These are phyloP conservation scores for Xerocomellus amylosporus DNA, from an alignment of 768 basidiomycete species.

Conservation along the genomic window DNA sequence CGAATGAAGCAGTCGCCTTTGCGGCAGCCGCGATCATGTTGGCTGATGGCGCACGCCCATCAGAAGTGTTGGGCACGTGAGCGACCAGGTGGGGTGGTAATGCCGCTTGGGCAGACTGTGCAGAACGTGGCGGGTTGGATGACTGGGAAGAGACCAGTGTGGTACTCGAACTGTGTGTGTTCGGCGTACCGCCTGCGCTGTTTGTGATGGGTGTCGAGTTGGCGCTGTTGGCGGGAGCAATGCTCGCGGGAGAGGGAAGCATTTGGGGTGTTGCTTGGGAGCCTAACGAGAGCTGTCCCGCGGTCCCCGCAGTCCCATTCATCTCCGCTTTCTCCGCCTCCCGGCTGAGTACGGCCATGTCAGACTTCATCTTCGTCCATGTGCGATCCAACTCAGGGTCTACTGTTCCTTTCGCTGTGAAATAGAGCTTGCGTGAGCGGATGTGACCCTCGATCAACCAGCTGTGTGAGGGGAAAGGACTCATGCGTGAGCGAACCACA, in stretches of 20 bases:
- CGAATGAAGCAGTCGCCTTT: conserved; percentile 30
- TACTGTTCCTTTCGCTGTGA: conserved; percentile 33
- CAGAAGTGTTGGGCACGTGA: conserved; percentile 29
- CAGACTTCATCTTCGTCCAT: conserved; percentile 34
- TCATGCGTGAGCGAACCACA: conserved; percentile 27
- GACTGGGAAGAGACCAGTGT: conserved; percentile 26
- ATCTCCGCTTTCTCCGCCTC: conserved; percentile 38
- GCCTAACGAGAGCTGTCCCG: conserved; percentile 25
- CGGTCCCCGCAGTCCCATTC: conserved; percentile 26
- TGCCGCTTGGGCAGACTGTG: conserved; percentile 34
- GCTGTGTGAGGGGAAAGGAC: conserved; percentile 39
- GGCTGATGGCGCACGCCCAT: conserved; percentile 28
- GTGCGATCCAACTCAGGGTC: conserved; percentile 36
- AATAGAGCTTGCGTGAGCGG: conserved; percentile 49
- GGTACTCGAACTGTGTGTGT: conserved; percentile 30
- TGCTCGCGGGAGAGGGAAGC: conserved; percentile 78
- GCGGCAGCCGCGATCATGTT: conserved; percentile 32
- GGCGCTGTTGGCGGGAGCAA: conserved; percentile 62
- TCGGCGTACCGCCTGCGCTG: conserved; percentile 56
- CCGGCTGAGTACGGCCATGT: conserved; percentile 31
- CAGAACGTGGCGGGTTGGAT: conserved; percentile 29
- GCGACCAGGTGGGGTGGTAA: conserved; percentile 37
- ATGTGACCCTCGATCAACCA: conserved; percentile 80
- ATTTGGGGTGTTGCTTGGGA: conserved; percentile 58
- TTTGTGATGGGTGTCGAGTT: conserved; percentile 71